Conservation (phyloP, 495 filamentous ascomycete species). For the Trichoderma reesei region DNA sequence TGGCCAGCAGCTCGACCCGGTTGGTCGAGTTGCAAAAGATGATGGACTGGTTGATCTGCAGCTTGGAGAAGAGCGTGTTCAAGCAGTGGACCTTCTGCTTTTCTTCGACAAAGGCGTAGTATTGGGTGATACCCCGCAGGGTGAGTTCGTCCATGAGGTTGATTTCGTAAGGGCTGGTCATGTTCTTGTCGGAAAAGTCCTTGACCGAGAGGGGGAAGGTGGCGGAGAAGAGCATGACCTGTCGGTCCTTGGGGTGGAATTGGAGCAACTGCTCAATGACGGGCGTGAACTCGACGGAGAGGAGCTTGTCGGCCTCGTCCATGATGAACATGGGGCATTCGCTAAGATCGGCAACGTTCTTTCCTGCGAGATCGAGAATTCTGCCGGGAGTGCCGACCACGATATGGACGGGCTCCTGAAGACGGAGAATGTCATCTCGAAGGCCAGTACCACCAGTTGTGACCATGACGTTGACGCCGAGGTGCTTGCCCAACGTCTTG, state of each 20-base stretch:
- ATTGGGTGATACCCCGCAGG: constrained; percentile 94
- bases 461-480: constrained; percentile 98
- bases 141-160: constrained; percentile 99
- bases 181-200: constrained; percentile 95
- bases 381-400: constrained; percentile 94
- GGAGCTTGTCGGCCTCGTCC: constrained; percentile 97
- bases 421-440: constrained; percentile 92
- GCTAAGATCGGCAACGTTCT: constrained; percentile 90
- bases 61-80: constrained; percentile 96
- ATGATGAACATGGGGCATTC: constrained; percentile 97
- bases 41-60: constrained; percentile 99
- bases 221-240: constrained; percentile 98
- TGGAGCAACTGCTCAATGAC: constrained; percentile 90
- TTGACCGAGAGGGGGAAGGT: constrained; percentile 96
- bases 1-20: constrained; percentile 91
- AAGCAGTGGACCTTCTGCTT: constrained; percentile 99
- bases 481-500: constrained; percentile 93
- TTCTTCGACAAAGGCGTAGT: constrained; percentile 98
- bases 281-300: constrained; percentile 92
- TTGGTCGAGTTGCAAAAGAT: constrained; percentile 99
- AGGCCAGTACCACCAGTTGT: constrained; percentile 91
- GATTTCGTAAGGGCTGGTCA: constrained; percentile 92
- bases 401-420: constrained; percentile 91
- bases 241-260: constrained; percentile 90
- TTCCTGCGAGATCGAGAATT: constrained; percentile 89